phyloP scores from a whole-genome alignment of 192 early-diverging fungal genomes.

The Mortierella alpina region DNA sequence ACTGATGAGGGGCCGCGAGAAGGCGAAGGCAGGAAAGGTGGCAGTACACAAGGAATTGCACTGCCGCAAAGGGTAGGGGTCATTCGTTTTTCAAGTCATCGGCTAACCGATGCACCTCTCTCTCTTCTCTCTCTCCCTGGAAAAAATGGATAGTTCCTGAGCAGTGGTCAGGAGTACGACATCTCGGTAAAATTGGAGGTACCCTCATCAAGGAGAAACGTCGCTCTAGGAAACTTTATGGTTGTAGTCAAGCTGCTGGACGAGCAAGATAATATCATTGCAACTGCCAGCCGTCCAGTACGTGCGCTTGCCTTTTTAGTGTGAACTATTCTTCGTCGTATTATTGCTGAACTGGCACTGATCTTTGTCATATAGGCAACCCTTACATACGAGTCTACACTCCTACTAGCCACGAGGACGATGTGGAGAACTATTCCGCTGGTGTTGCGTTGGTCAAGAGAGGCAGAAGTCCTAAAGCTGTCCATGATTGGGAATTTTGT shows the following conservation, averaged over 20 bases:
- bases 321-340: background rate
- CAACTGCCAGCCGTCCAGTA: constrained; percentile 55
- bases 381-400: constrained; percentile 39
- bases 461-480: constrained; percentile 35
- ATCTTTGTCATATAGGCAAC: constrained; percentile 15
- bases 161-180: constrained; percentile 44
- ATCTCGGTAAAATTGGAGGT: constrained; percentile 32
- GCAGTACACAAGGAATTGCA: background rate
- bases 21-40: background rate
- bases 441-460: constrained; percentile 26
- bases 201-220: constrained; percentile 32
- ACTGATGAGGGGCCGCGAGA: too few species aligned
- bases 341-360: background rate
- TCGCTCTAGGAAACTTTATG: constrained; percentile 31
- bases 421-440: constrained; percentile 44
- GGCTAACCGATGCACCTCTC: too few species aligned
- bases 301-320: constrained; percentile 7
- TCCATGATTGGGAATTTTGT: constrained; percentile 39
- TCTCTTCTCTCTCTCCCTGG: background rate
- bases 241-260: background rate
- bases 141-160: constrained; percentile 36
- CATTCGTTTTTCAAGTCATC: too few species aligned
- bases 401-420: constrained; percentile 29
- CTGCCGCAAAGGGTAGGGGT: background rate
- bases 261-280: constrained; percentile 23